Evolutionary conservation across 805 yeast species (phyloP).

Genomic region (Wickerhamomyces rabaulensis): DNA sequence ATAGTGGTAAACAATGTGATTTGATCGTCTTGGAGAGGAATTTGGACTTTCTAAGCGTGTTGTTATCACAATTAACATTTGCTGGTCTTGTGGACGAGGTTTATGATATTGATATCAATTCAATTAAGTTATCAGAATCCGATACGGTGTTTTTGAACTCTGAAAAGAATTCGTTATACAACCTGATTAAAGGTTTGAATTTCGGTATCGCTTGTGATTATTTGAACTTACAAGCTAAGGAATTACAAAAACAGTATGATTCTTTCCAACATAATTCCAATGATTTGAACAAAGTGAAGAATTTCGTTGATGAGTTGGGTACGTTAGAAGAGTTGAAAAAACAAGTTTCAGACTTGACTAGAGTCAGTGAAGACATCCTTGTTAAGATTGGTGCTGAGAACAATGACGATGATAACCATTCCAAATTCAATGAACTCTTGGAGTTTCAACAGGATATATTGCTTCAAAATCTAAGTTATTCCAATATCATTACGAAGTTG

Average conservation of each 20-base stretch:
- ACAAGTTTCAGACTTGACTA: slow-evolving; percentile 66
- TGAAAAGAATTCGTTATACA: slow-evolving; percentile 34
- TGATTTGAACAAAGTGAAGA: slow-evolving; percentile 45
- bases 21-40: slow-evolving; percentile 75
- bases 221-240: slow-evolving; percentile 65
- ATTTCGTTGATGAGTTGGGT: slow-evolving; percentile 66
- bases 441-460: slow-evolving; percentile 70
- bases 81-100: slow-evolving; percentile 77
- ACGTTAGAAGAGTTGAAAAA: slow-evolving; percentile 63
- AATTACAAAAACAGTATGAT: slow-evolving; percentile 65
- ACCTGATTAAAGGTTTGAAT: slow-evolving; percentile 55
- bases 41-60: slow-evolving; percentile 64
- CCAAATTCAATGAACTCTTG: slow-evolving; percentile 23
- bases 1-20: slow-evolving; percentile 52
- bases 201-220: slow-evolving; percentile 76
- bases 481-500: slow-evolving; percentile 30
- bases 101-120: slow-evolving; percentile 43
- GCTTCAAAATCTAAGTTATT: slow-evolving; percentile 42
- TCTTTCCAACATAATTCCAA: slow-evolving; percentile 38
- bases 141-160: slow-evolving; percentile 15
- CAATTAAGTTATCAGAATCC: slow-evolving; percentile 21
- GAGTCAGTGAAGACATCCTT: slow-evolving; percentile 62
- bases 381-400: slow-evolving; percentile 33
- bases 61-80: slow-evolving; percentile 75
- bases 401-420: slow-evolving; percentile 11